phyloP scores from a whole-genome alignment of 805 yeast genomes.

The Candida taoyuanica region DNA sequence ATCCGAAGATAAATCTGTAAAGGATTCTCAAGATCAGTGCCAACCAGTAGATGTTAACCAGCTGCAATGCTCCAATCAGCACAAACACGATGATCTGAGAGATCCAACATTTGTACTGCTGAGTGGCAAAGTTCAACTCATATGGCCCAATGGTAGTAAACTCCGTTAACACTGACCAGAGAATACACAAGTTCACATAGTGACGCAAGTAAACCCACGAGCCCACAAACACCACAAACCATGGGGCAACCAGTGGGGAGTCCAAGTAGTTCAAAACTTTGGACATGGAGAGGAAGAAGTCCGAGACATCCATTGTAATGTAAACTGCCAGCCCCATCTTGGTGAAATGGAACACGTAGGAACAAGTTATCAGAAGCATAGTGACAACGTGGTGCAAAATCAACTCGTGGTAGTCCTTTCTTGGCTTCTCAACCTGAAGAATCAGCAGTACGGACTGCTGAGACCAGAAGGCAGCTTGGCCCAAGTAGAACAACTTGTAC shows the following conservation, averaged over 20 bases:
- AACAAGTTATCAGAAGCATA: slow-evolving; percentile 75
- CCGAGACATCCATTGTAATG: slow-evolving; percentile 94
- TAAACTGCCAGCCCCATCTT: slow-evolving; percentile 92
- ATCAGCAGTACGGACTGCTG: slow-evolving; percentile 86
- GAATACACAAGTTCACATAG: slow-evolving; percentile 69
- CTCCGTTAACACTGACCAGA: slow-evolving; percentile 83
- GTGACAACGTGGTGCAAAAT: slow-evolving; percentile 93
- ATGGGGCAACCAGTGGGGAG: slow-evolving; percentile 54
- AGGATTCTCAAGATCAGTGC: slow-evolving; percentile 74
- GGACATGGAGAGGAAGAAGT: slow-evolving; percentile 77
- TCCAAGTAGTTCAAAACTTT: slow-evolving; percentile 86
- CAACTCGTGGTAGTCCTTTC: slow-evolving; percentile 89
- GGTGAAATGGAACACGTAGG: slow-evolving; percentile 92
- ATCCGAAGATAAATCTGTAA: slow-evolving; percentile 65
- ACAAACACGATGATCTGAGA: slow-evolving; percentile 85
- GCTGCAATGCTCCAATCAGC: slow-evolving; percentile 73
- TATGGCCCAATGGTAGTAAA: slow-evolving; percentile 82
- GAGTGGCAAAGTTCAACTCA: slow-evolving; percentile 76
- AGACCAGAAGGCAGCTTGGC: slow-evolving; percentile 96
- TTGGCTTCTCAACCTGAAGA: slow-evolving; percentile 86
- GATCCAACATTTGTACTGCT: slow-evolving; percentile 95
- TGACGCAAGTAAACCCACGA: slow-evolving; percentile 91
- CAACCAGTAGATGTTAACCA: slow-evolving; percentile 87
- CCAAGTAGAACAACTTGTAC: slow-evolving; percentile 78
- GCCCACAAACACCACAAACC: slow-evolving; percentile 61